Evolutionary conservation across 345 rosid species (phyloP).

Genomic region (Boechera divaricarpa): DNA sequence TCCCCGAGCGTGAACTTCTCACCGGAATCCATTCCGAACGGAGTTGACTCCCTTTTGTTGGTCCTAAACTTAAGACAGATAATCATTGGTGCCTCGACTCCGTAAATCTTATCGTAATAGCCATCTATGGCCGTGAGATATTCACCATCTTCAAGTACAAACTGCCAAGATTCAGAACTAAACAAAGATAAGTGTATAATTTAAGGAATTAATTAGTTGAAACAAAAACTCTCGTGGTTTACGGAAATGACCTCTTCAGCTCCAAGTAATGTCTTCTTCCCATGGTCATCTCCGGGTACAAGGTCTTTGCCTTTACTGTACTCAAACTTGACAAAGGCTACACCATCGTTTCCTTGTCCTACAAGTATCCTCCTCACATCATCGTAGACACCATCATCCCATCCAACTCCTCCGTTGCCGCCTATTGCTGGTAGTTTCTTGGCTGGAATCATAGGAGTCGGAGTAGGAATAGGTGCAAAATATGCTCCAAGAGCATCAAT

Average conservation of each 20-base stretch:
- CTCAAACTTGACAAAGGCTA: slow-evolving; percentile 38
- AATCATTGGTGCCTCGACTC: slow-evolving; percentile 13
- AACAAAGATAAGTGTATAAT: not conserved
- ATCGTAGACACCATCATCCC: slow-evolving; percentile 45
- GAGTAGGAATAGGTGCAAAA: slow-evolving; percentile 8
- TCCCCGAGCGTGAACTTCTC: slow-evolving; percentile 22
- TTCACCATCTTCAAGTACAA: slow-evolving; percentile 42
- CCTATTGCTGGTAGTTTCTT: slow-evolving; percentile 30
- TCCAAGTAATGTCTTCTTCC: slow-evolving; percentile 30
- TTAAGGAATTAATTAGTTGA: not conserved
- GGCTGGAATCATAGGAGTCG: not conserved
- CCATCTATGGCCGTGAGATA: slow-evolving; percentile 35
- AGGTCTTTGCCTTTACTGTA: slow-evolving; percentile 16
- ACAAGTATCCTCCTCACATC: slow-evolving; percentile 32
- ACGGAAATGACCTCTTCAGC: slow-evolving; percentile 17
- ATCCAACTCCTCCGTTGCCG: slow-evolving; percentile 37
- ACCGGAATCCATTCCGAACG: slow-evolving; percentile 30
- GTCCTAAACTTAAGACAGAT: slow-evolving; percentile 34
- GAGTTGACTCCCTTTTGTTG: slow-evolving; percentile 38
- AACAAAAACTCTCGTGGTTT: not conserved
- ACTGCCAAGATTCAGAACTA: slow-evolving; percentile 17
- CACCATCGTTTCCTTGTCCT: slow-evolving; percentile 31
- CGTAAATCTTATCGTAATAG: slow-evolving; percentile 30
- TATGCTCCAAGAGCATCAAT: slow-evolving; percentile 42
- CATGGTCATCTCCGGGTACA: slow-evolving; percentile 41